Evolutionary conservation across 805 yeast species (phyloP).

Genomic region (Nakazawaea peltata): DNA sequence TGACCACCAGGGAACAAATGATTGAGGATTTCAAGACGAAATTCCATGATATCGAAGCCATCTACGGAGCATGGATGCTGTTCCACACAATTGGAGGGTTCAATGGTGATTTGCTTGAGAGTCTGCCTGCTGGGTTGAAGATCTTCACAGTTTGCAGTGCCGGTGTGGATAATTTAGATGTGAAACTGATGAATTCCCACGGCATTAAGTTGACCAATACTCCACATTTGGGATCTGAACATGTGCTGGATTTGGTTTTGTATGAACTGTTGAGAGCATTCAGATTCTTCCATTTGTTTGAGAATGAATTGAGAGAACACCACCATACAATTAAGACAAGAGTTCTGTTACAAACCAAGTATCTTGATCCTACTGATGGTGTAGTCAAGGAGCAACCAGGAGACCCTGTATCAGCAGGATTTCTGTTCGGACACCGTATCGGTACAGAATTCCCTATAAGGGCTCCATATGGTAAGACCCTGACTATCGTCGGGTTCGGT

Average conservation of each 20-base stretch:
- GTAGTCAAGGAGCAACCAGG: constrained; percentile 10
- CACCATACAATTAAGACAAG: constrained; percentile 39
- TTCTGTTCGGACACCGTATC: constrained; percentile 32
- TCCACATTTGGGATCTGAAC: constrained; percentile 41
- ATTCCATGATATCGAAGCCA: constrained; percentile 32
- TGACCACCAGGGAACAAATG: constrained; percentile 33
- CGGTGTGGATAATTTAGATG: constrained; percentile 38
- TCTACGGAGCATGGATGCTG: constrained; percentile 47
- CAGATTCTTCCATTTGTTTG: constrained; percentile 38
- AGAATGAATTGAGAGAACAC: constrained; percentile 22
- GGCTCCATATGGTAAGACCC: constrained; percentile 51
- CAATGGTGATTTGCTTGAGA: constrained; percentile 26
- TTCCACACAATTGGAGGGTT: constrained; percentile 37
- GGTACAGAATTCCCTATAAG: constrained; percentile 36
- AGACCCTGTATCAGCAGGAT: constrained; percentile 15
- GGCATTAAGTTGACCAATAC: constrained; percentile 23
- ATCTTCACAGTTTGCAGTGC: constrained; percentile 48
- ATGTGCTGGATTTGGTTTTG: constrained; percentile 58
- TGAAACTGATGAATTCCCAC: constrained; percentile 24
- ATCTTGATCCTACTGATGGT: constrained; percentile 26
- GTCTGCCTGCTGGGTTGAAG: constrained; percentile 34
- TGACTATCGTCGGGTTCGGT: constrained; percentile 68
- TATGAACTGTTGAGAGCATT: constrained; percentile 48
- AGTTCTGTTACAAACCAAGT: constrained; percentile 24
- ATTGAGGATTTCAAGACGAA: constrained; percentile 30